Base-by-base conservation (phyloP, 805 yeast species). In the Saccharomycopsis fermentans region DNA sequence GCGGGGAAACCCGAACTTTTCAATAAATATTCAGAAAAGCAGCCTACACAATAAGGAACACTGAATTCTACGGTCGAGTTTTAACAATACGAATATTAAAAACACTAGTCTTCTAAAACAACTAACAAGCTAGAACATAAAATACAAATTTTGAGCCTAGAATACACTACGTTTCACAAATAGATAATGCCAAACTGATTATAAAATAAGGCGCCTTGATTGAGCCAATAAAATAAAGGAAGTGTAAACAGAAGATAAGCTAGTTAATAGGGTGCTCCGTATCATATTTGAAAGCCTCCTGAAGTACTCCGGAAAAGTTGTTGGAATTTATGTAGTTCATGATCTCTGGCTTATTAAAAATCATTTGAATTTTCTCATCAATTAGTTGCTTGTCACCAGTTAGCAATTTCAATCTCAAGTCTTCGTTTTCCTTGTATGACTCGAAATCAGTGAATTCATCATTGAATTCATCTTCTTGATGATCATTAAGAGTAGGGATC, bases 271-370 rank as follows among this genome's bases (percentile, higher is more conserved):
- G 50, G 24, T 43, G 50, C n/a, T 43, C 50, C 50, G 12, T 43
- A 43, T 43, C 50, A 43, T 43, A 43, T 43, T 43, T 43, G 50
- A 43, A 43, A 16, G 50, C 50, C 12, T 43, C 29, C 29, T 43
- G 50, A 11, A 43, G 21, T 2, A 26, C 50, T 9, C 50, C 29
- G 12, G 50, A 43, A 43, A 27, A 43, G 17, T 43, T 43, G 24
- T 24, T 43, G 2, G 50, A 9, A 21, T 43, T 43, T n/a, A 43
- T 29, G 17, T 21, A 43, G 14, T 43, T 19, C 14, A 43, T 21
- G 14, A 43, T 43, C 12, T 43, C 50, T 12, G 50, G 26, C 17
- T 43, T 43, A 43, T 90, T 32, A 98, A 94, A 69, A 90, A 97
- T 71, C 80, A 78, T 64, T 67, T 90, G 63, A 79, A 78, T 58